phyloP scores from a whole-genome alignment of 2,329 filamentous ascomycete species.

The Aspergillus niger region DNA sequence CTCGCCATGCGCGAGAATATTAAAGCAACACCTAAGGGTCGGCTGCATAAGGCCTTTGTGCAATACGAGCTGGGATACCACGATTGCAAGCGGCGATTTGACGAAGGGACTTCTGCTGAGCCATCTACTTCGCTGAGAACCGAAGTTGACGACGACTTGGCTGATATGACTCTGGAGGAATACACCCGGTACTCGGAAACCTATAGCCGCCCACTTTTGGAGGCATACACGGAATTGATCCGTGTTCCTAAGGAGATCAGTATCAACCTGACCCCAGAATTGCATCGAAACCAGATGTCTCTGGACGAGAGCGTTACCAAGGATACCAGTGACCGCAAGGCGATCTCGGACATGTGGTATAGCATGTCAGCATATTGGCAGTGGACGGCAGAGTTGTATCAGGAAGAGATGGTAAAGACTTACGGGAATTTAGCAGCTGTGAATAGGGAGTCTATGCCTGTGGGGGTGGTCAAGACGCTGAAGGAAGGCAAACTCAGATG shows the following conservation, averaged over 20 bases:
- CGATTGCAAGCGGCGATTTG: conserved; percentile 37
- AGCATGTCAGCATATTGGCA: conserved; percentile 47
- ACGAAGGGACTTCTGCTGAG: conserved; percentile 25
- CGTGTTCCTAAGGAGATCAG: conserved; percentile 35
- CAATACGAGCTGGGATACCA: conserved; percentile 59
- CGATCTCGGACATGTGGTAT: conserved; percentile 30
- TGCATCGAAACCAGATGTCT: conserved; percentile 28
- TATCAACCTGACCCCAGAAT: conserved; percentile 30
- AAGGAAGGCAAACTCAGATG: conserved; percentile 45
- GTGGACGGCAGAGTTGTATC: conserved; percentile 46
- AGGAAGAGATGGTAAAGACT: conserved; percentile 41
- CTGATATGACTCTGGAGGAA: conserved; percentile 42
- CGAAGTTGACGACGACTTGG: conserved; percentile 13
- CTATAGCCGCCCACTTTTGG: conserved; percentile 30
- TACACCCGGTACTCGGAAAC: conserved; percentile 40
- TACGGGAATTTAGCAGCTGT: conserved; percentile 46
- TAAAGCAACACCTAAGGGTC: conserved; percentile 36
- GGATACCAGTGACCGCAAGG: conserved; percentile 11
- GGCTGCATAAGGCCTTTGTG: conserved; percentile 36
- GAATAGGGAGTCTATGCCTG: conserved; percentile 43
- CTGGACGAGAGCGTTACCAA: conserved; percentile 13
- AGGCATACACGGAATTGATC: conserved; percentile 37
- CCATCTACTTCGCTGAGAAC: neutral
- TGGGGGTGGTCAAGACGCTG: conserved; percentile 47
- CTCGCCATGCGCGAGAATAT: conserved; percentile 50